Conservation (phyloP, 163 green algal genomes). For the Chlorella variabilis region DNA sequence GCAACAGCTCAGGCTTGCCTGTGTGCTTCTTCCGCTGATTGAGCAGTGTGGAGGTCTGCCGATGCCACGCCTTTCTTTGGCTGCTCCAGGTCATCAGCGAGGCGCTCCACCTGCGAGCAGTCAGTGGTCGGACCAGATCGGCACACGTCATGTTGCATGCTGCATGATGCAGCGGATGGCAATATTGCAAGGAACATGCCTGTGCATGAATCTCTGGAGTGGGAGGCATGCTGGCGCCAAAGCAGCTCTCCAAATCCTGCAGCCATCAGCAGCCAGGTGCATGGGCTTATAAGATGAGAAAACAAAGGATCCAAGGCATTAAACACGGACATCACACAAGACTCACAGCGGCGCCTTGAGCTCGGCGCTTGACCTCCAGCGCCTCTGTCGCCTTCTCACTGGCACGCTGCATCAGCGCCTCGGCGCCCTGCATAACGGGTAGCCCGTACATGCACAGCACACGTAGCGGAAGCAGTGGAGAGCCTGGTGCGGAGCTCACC, state of each 20-base stretch:
- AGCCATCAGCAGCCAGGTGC: background rate
- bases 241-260: background rate
- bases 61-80: background rate
- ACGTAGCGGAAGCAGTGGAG: background rate
- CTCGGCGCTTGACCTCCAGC: constrained; percentile 10
- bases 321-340: background rate
- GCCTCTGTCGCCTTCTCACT: constrained; percentile 20
- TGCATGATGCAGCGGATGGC: too few species aligned
- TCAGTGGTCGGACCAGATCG: background rate
- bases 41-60: constrained; percentile 4
- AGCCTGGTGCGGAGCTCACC: background rate
- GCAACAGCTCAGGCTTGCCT: background rate
- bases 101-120: background rate
- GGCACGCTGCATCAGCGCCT: constrained; percentile 21
- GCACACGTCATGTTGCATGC: background rate
- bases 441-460: background rate
- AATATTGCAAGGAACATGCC: too few species aligned
- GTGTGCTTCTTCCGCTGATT: background rate
- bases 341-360: too few species aligned
- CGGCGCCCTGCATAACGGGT: constrained; percentile 12
- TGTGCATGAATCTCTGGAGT: too few species aligned
- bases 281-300: background rate
- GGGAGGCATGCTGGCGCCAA: background rate
- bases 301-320: background rate
- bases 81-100: constrained; percentile 6